Base-by-base conservation (phyloP, 805 yeast species). In the Pichia rugopelliculosa region DNA sequence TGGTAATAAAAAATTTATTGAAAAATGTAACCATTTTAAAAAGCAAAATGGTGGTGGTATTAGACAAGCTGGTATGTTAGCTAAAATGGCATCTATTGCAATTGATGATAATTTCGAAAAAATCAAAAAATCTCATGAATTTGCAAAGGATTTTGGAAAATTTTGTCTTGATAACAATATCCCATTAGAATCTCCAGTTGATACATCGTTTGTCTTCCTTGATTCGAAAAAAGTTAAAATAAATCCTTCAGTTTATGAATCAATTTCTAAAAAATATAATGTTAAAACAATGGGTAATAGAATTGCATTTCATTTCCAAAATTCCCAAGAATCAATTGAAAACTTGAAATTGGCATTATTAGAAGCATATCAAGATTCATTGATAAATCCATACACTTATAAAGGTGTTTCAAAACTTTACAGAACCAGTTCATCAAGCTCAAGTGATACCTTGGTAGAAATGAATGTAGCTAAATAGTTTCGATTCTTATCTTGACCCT, bases 31-130 rank as follows among this genome's bases (percentile, higher is more conserved):
- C 62, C 95, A 89, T 68, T 84, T 89, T 70, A 84, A 86, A 57
- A 90, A 90, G 60, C 96, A 90, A 68, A 78, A 79, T 56, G 97
- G 97, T 61, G 97, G 96, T 56, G 96, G 96, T 54, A 79, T 90
- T 43, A 75, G 97, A 62, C 97, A 90, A 68, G 73, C 86, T 37
- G 97, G 97, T 46, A 67, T 87, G 65, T 72, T 90, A 57, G 72
- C 93, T 9, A 73, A 78, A 47, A 89, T 90, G 86, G 96, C 95
- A 3, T 64, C 74, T 18, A 72, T 74, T 44, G 95, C 95, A 23
- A 72, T 90, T 44, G 82, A 85, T 47, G 80, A 82, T 53, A 85
- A 84, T 58, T 81, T 84, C 70, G 69, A 77, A 30, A 73, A 77
- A 46, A 70, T 82, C 59, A 59, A 60, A 41, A 56, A 56, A 20